phyloP scores from a whole-genome alignment of 164 flowering plant genomes.

The Brasenia schreberi region DNA sequence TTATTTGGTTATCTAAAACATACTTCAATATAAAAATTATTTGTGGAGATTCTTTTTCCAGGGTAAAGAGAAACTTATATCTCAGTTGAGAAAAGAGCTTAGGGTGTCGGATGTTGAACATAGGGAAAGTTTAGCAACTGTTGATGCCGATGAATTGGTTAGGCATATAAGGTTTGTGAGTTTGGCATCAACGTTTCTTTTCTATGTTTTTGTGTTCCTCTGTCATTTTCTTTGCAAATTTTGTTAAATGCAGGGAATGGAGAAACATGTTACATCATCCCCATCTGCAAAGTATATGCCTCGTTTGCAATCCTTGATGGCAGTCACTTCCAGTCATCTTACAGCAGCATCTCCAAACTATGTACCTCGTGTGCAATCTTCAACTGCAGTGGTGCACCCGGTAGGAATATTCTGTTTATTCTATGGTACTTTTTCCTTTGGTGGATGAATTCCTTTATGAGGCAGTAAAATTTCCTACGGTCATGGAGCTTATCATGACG shows the following conservation, averaged over 20 bases:
- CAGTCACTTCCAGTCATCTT: neutral
- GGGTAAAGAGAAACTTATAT: slow-evolving; percentile 24
- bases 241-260: slow-evolving; percentile 15
- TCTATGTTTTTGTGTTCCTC: neutral
- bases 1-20: neutral
- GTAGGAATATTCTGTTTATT: neutral
- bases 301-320: neutral
- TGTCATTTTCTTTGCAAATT: neutral
- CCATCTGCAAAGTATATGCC: neutral
- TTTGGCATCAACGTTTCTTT: neutral
- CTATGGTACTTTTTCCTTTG: neutral
- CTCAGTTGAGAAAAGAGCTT: slow-evolving; percentile 27
- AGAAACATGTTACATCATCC: slow-evolving; percentile 7
- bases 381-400: slow-evolving; percentile 4
- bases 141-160: slow-evolving; percentile 20
- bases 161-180: slow-evolving; percentile 22
- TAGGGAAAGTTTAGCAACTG: slow-evolving; percentile 19
- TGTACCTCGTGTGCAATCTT: slow-evolving; percentile 9
- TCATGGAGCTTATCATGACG: no score
- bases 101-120: slow-evolving; percentile 29
- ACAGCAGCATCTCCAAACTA: slow-evolving; percentile 7
- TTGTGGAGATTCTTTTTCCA: slow-evolving; percentile 4
- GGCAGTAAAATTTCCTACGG: no score
- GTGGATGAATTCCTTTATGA: no score
- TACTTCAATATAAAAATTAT: neutral